A percentile compares a stretch with the other conserved stretches of the same genome.
Conservation (phyloP, 2,329 filamentous ascomycete genomes). For the Fusarium piperis region DNA sequence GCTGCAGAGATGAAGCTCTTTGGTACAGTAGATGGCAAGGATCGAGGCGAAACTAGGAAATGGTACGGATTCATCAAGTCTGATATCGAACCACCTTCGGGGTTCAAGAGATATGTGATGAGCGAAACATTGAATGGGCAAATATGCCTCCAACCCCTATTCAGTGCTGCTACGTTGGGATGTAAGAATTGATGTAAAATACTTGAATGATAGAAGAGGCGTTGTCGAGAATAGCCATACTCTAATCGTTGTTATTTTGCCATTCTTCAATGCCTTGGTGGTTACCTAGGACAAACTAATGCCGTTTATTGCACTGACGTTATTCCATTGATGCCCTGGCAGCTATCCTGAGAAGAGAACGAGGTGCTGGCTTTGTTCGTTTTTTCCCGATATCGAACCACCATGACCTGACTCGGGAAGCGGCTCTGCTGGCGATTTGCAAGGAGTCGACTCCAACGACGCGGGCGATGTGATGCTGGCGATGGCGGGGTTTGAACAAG, state of each 20-base stretch:
- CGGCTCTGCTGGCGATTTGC: slow-evolving; percentile 15
- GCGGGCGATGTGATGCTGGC: not conserved
- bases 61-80: not conserved
- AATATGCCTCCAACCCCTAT: not conserved
- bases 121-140: not conserved
- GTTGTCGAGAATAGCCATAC: not conserved
- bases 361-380: too few relatives aligned
- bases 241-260: not conserved
- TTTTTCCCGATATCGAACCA: slow-evolving; percentile 28
- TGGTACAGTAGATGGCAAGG: not conserved
- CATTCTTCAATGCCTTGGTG: not conserved
- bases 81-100: slow-evolving; percentile 30
- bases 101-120: not conserved
- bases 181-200: not conserved
- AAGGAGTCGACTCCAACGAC: slow-evolving; percentile 5
- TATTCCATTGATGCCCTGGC: not conserved
- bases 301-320: not conserved
- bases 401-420: slow-evolving; percentile 34
- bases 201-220: not conserved
- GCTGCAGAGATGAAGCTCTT: not conserved
- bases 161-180: not conserved
- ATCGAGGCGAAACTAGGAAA: not conserved
- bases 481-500: slow-evolving; percentile 23
- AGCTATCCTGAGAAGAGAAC: not conserved
- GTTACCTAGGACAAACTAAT: not conserved